phyloP scores from a whole-genome alignment of 1,284 basidiomycete genomes.

The Amylostereum areolatum region DNA sequence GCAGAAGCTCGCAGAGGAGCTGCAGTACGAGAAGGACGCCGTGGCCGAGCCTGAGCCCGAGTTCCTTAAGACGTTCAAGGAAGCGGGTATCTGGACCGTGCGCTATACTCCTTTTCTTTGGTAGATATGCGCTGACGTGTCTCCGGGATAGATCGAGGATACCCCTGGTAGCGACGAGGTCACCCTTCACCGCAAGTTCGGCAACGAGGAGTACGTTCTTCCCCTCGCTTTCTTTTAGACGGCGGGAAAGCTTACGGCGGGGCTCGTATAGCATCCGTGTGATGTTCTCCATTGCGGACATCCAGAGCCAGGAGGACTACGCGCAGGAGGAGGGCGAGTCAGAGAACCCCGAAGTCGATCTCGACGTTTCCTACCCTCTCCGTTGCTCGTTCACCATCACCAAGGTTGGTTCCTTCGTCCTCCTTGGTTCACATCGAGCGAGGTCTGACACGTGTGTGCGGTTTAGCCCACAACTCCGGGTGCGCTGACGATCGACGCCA shows the following conservation, averaged over 20 bases:
- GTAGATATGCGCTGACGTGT: neutral
- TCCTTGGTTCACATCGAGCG: slow-evolving; percentile 2
- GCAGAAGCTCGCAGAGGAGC: slow-evolving; percentile 77
- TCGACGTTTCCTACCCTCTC: slow-evolving; percentile 57
- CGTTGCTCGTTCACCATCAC: slow-evolving; percentile 80
- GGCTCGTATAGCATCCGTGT: slow-evolving; percentile 53
- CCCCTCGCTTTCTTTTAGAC: neutral
- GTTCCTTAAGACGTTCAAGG: slow-evolving; percentile 75
- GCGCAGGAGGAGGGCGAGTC: slow-evolving; percentile 35
- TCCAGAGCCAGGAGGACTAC: slow-evolving; percentile 45
- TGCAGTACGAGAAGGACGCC: slow-evolving; percentile 81
- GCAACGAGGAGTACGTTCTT: slow-evolving; percentile 79
- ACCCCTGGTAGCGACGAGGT: slow-evolving; percentile 78
- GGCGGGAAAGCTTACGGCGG: too few relatives aligned
- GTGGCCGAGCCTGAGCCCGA: slow-evolving; percentile 53
- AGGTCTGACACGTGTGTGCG: slow-evolving; percentile 2
- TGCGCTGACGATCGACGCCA: slow-evolving; percentile 74
- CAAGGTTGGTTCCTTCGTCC: slow-evolving; percentile 47
- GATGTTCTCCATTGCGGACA: slow-evolving; percentile 81
- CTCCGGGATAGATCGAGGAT: slow-evolving; percentile 59
- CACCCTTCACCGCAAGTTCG: slow-evolving; percentile 76
- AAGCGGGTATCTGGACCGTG: slow-evolving; percentile 73
- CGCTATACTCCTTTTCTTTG: slow-evolving; percentile 14
- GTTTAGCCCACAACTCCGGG: slow-evolving; percentile 43
- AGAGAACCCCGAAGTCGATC: slow-evolving; percentile 31